Percentiles rank a stretch among this genome's conserved stretches.
These are phyloP conservation scores for Sphaerulina populicola DNA, from an alignment of 2,329 filamentous ascomycete genomes.

Conservation along the genomic window DNA sequence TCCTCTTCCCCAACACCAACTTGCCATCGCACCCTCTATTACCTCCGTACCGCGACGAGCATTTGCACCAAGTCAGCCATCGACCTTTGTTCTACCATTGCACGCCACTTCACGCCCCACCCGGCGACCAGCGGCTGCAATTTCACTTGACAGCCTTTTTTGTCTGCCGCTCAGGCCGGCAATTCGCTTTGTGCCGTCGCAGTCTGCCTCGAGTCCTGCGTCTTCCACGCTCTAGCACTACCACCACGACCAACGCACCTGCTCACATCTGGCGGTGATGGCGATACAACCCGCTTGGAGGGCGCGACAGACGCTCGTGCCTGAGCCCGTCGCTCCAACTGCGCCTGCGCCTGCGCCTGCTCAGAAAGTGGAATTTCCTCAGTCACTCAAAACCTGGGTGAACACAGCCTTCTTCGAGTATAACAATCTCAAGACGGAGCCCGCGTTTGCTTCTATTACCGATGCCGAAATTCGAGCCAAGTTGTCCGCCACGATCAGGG, in stretches of 20 bases:
- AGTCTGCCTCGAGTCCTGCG: slow-evolving; percentile 2
- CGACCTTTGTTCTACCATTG: not conserved
- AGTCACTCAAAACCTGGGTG: slow-evolving; percentile 78
- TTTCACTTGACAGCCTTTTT: not conserved
- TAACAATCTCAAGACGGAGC: slow-evolving; percentile 43
- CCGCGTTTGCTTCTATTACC: slow-evolving; percentile 37
- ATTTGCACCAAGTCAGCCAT: not conserved
- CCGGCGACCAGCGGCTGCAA: not conserved
- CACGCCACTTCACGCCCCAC: not conserved
- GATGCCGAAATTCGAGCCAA: slow-evolving; percentile 68
- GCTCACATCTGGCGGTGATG: slow-evolving; percentile 17
- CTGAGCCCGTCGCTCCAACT: slow-evolving; percentile 16
- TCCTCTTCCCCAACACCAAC: not conserved
- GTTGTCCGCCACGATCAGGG: slow-evolving; percentile 75
- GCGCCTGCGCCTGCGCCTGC: slow-evolving; percentile 8
- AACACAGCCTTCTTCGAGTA: slow-evolving; percentile 71
- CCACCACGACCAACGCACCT: not conserved
- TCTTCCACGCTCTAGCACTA: not conserved
- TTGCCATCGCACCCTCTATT: not conserved
- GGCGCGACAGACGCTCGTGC: slow-evolving; percentile 37
- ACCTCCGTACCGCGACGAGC: not conserved
- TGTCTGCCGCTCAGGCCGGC: not conserved
- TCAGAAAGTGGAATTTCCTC: slow-evolving; percentile 56
- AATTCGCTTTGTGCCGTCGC: slow-evolving; percentile 3
- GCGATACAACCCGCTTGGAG: slow-evolving; percentile 36